Base-by-base conservation (phyloP, 2,329 filamentous ascomycete species). In the Bisporella sp. region DNA sequence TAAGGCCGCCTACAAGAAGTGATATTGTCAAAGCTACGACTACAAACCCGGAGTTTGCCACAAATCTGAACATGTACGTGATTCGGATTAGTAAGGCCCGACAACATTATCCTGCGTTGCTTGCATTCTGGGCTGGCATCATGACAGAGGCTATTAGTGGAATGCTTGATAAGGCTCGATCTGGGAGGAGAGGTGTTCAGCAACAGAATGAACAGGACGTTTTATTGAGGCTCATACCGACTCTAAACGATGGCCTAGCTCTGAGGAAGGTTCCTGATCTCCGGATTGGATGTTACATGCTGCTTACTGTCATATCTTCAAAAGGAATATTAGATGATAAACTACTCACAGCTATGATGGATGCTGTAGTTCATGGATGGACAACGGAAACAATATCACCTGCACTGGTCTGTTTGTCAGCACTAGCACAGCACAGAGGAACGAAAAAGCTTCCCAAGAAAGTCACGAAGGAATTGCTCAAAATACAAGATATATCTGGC, bases 111-210 rank as follows among this genome's bases (percentile, higher is more conserved):
- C 81, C 88, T 39, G 81, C 83, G 1, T 71, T 96, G 52, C 71
- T 96, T 49, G 85, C 88, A 0, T 96, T 99, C 66, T 99, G 93
- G 92, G 89, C 87, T 4, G 86, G 89, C 43, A 76, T 96, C 47
- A 84, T 87, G 66, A 89, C 89, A 0, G 91, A 99, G 68, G 84
- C 91, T 8, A 77, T 95, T 52, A 87, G 88, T 55, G 85, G 83
- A 31, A 89, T 93, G 73, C 71, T 97, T 51, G 89, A 95, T 61
- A 79, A 78, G 49, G 78, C 83, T 54, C 82, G 81, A 57, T 91
- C 89, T 1, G 91, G 91, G 48, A 78, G 89, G 57, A 78, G 78
- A 57, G 81, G 82, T 54, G 77, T 95, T 4, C 87, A 95, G 67
- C 78, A 79, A 59, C 85, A 93, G 62, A 87, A 89, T 59, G 84